Evolutionary conservation across 2,329 filamentous ascomycete genomes (phyloP).

Genomic region (Aspergillus alliaceus): DNA sequence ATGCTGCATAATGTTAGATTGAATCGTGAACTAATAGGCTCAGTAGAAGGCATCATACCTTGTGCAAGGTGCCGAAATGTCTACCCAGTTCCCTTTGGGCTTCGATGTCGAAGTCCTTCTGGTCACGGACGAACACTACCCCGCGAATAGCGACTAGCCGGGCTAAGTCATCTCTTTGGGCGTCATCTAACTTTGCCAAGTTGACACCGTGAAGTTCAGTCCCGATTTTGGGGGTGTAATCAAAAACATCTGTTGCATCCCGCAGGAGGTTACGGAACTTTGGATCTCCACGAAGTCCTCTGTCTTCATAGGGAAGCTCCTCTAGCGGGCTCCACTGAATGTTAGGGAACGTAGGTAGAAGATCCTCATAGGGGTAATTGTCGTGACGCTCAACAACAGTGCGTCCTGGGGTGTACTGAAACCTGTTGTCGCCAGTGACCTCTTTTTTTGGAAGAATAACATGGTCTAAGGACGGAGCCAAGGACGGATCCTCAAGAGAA

Average conservation of each 20-base stretch:
- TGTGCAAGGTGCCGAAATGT: constrained; percentile 56
- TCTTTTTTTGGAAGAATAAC: constrained; percentile 22
- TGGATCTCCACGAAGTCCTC: constrained; percentile 55
- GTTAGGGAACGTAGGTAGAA: constrained; percentile 55
- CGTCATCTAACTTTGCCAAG: constrained; percentile 50
- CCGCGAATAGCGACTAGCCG: constrained; percentile 55
- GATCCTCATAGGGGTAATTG: constrained; percentile 53
- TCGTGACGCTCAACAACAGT: constrained; percentile 47
- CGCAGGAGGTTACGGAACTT: constrained; percentile 55
- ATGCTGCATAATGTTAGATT: constrained; percentile 35
- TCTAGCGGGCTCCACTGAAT: constrained; percentile 53
- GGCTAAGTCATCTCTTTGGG: constrained; percentile 56
- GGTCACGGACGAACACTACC: constrained; percentile 59
- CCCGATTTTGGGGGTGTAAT: constrained; percentile 58
- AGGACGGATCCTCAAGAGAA: constrained; percentile 29
- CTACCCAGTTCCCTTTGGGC: constrained; percentile 52
- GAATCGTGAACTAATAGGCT: background rate
- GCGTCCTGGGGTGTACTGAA: constrained; percentile 51
- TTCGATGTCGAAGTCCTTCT: constrained; percentile 56
- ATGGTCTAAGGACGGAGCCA: constrained; percentile 8
- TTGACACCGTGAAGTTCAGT: constrained; percentile 55
- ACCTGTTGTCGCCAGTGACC: constrained; percentile 25
- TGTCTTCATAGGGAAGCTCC: constrained; percentile 53
- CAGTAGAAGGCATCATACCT: constrained; percentile 23
- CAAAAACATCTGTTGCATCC: constrained; percentile 55